Evolutionary conservation across 495 filamentous ascomycete genomes (phyloP).

Genomic region (Monascus purpureus): DNA sequence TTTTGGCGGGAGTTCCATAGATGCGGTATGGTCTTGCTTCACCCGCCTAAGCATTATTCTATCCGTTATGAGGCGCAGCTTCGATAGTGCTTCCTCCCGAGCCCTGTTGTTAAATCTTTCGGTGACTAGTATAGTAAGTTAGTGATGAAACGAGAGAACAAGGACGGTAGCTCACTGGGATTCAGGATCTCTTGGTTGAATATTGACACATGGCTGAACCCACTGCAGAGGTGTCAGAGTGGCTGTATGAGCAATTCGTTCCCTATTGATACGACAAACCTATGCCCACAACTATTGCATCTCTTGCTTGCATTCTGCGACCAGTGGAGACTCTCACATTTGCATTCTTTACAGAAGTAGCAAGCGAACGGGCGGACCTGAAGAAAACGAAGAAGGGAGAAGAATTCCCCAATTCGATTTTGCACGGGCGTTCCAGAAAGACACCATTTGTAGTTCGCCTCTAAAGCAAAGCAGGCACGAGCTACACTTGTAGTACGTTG

Average conservation of each 20-base stretch:
- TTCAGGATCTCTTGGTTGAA: constrained; percentile 95
- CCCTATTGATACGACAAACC: constrained; percentile 11
- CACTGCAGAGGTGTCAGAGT: constrained; percentile 27
- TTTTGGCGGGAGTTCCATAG: constrained; percentile 92
- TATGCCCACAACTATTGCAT: constrained; percentile 52
- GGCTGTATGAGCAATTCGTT: not conserved
- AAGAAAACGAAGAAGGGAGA: constrained; percentile 83
- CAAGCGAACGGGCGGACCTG: constrained; percentile 76
- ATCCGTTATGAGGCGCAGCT: constrained; percentile 73
- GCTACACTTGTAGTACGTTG: constrained; percentile 74
- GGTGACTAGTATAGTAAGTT: constrained; percentile 21
- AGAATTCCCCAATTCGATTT: constrained; percentile 95
- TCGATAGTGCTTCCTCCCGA: constrained; percentile 55
- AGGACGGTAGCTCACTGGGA: constrained; percentile 38
- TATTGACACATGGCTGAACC: constrained; percentile 78
- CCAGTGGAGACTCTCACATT: constrained; percentile 76
- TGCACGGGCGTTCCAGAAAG: constrained; percentile 89
- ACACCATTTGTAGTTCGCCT: constrained; percentile 83
- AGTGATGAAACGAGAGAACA: not conserved
- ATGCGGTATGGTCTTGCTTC: constrained; percentile 79
- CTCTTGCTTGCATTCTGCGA: constrained; percentile 48
- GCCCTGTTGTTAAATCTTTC: constrained; percentile 32
- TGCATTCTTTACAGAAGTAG: constrained; percentile 80
- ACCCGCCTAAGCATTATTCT: constrained; percentile 88
- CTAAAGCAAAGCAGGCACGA: constrained; percentile 84